Base-by-base conservation (phyloP, 345 rosid genomes). In the Citrus mangshanensis region DNA sequence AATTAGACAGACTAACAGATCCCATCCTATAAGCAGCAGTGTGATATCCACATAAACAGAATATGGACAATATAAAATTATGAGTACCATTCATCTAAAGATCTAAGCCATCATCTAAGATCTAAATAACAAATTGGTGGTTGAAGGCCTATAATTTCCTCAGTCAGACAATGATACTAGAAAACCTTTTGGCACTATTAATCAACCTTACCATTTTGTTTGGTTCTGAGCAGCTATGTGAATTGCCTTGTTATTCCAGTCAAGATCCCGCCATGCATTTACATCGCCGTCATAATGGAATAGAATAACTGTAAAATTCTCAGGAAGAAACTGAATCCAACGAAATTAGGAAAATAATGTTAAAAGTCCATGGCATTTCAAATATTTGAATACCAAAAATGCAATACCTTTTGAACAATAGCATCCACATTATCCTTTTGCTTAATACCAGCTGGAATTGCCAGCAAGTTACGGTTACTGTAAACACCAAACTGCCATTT, bases 141-240 rank as follows among this genome's bases (percentile, higher is more conserved):
- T 10, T 42, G 16, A 10, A 42, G 51, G 51, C 51, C 51, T 42
- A 42, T 10, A 12, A 42, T 42, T 42, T 46, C 51, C 51, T 46
- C 51, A 3, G 51, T 46, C 18, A 46, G 5, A 13, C 51, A 60
- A 24, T 51, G 6, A 60, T 32, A 30, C 14, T 34, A 32, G 40
- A 60, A 65, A 40, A 30, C 37, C 19, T 24, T 73, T 75, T 19
- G n/a, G 68, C 75, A 38, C 34, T 46, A 46, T 46, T 25, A 72
- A 24, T 30, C 64, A 75, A 63, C 5, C 82, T 60, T 81, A 95
- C 99, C 99, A 96, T 81, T 96, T 96, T 24, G 98, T 96, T 77
- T 96, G 99, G 88, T 96, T 96, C 74, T 87, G 90, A 81, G 97
- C 99, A 85, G 90, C 95, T 75, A 96, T 86, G 84, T 94, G 99